These are phyloP conservation scores for Cryptococcus sp. DNA, from an alignment of 1,284 basidiomycete species.

Conservation along the genomic window DNA sequence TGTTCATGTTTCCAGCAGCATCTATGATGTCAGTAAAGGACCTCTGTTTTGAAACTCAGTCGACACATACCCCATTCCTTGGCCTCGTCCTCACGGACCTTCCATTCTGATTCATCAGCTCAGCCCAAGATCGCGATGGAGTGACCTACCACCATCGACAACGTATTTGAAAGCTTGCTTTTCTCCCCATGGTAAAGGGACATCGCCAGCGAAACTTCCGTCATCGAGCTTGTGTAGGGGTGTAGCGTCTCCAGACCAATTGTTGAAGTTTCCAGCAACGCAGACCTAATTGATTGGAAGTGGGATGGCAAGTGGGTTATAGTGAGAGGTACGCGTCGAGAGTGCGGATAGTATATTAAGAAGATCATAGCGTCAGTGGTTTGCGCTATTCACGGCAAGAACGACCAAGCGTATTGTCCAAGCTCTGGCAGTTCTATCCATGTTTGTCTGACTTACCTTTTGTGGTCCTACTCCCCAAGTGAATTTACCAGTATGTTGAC, in stretches of 20 bases:
- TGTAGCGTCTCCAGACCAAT: conserved; percentile 42
- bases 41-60: background rate
- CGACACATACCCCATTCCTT: conserved; percentile 46
- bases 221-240: conserved; percentile 37
- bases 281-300: conserved; percentile 26
- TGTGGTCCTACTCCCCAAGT: conserved; percentile 44
- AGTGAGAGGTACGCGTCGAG: background rate
- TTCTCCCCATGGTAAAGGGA: conserved; percentile 43
- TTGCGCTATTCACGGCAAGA: too few species aligned
- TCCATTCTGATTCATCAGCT: conserved; percentile 35
- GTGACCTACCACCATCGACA: conserved; percentile 39
- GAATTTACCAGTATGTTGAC: conserved; percentile 35
- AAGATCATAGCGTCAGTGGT: background rate
- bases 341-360: background rate
- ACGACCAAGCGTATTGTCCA: too few species aligned
- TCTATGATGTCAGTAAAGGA: conserved; percentile 22
- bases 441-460: conserved; percentile 36
- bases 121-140: background rate
- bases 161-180: conserved; percentile 50
- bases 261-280: conserved; percentile 47
- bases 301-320: conserved; percentile 1
- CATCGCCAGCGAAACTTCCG: conserved; percentile 33
- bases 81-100: conserved; percentile 47
- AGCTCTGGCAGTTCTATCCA: too few species aligned
- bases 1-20: conserved; percentile 50